Evolutionary conservation across 1,284 basidiomycete genomes (phyloP).

Genomic region (Blastosporella zonata): DNA sequence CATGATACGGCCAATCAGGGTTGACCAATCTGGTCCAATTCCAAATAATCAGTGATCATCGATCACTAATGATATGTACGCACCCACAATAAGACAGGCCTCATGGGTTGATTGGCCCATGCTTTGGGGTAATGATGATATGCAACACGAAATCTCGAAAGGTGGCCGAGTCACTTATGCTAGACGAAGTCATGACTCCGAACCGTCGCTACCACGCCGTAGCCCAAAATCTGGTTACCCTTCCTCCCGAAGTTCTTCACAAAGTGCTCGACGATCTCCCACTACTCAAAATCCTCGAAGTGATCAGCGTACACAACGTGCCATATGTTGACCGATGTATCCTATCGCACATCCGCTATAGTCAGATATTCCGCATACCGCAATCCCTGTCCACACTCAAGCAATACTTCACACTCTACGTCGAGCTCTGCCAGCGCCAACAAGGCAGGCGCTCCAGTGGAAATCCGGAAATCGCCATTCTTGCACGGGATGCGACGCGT

Average conservation of each 20-base stretch:
- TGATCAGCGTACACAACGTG: conserved; percentile 17
- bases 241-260: conserved; percentile 15
- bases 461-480: conserved; percentile 1
- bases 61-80: too few relatives aligned
- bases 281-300: conserved; percentile 19
- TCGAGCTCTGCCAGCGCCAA: conserved; percentile 6
- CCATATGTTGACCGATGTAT: conserved; percentile 22
- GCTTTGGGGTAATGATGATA: too few relatives aligned
- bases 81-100: too few relatives aligned
- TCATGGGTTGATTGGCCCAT: too few relatives aligned
- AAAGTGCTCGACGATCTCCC: conserved; percentile 14
- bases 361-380: conserved; percentile 2
- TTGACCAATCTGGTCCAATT: too few relatives aligned
- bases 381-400: conserved; percentile 7
- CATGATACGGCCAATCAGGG: too few relatives aligned
- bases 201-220: conserved; percentile 12
- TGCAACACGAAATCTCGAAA: too few relatives aligned
- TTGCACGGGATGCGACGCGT: neutral
- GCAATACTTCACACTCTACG: conserved; percentile 7
- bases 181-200: neutral
- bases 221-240: conserved; percentile 6
- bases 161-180: too few relatives aligned
- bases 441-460: neutral
- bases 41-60: too few relatives aligned
- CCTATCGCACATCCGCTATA: conserved; percentile 15